A percentile compares a stretch with the other conserved stretches of the same genome.
Conservation (phyloP, 2,329 filamentous ascomycete species). For the Colletotrichum sp. region DNA sequence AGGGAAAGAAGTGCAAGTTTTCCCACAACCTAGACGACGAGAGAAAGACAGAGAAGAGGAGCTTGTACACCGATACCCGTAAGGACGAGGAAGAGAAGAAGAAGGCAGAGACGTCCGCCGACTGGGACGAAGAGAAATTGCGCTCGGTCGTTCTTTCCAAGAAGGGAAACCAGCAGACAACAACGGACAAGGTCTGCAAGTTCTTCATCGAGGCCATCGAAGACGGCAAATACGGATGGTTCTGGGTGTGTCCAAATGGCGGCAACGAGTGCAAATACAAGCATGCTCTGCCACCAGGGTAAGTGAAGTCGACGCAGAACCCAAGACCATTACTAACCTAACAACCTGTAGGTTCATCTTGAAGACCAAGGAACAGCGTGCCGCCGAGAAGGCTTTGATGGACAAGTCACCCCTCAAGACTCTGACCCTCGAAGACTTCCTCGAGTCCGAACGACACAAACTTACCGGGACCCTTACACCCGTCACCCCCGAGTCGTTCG, state of each 20-base stretch:
- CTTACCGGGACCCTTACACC: conserved; percentile 90
- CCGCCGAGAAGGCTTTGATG: conserved; percentile 92
- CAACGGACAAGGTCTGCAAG: conserved; percentile 99
- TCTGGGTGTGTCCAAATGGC: conserved; percentile 97
- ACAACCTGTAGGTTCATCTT: conserved; percentile 75
- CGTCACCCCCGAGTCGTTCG: conserved; percentile 90
- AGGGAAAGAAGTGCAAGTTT: conserved; percentile 98
- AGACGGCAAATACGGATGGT: conserved; percentile 99
- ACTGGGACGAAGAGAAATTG: conserved; percentile 98
- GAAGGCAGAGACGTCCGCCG: conserved; percentile 90
- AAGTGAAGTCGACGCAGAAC: conserved; percentile 44
- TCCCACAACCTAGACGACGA: conserved; percentile 89
- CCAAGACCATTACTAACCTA: neutral
- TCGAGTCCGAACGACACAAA: conserved; percentile 96
- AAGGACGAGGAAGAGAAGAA: conserved; percentile 77
- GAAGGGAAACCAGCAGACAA: conserved; percentile 94
- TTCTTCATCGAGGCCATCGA: conserved; percentile 97
- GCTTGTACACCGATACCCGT: conserved; percentile 85
- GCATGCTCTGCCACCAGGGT: conserved; percentile 94
- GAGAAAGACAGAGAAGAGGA: conserved; percentile 90
- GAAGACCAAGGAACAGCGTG: conserved; percentile 96
- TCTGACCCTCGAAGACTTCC: conserved; percentile 94
- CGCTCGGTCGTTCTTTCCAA: conserved; percentile 90
- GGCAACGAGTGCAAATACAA: conserved; percentile 99
- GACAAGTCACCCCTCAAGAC: conserved; percentile 96